Evolutionary conservation across 1,139 yeast species (phyloP).

Genomic region (Arxiozyma telluris): DNA sequence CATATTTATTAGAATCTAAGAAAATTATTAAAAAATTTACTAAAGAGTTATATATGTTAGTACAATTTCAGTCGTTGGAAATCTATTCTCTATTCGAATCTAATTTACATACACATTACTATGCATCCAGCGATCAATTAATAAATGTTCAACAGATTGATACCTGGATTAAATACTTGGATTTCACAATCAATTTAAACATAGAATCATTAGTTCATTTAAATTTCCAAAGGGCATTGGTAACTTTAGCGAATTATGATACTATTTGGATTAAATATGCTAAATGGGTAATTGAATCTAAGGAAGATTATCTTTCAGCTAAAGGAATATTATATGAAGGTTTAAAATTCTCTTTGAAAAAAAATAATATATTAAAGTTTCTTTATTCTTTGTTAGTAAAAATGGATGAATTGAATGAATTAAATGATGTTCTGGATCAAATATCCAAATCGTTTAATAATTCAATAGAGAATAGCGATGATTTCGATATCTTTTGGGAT

Average conservation of each 20-base stretch:
- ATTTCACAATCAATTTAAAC: constrained; percentile 20
- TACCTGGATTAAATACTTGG: constrained; percentile 25
- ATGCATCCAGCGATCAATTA: constrained; percentile 23
- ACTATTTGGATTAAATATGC: constrained; percentile 28
- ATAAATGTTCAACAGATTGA: constrained; percentile 19
- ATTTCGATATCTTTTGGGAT: constrained; percentile 26
- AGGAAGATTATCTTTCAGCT: constrained; percentile 19
- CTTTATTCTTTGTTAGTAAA: constrained; percentile 18
- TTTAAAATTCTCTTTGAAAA: constrained; percentile 17
- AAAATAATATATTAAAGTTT: constrained; percentile 17
- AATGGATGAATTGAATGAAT: constrained; percentile 15
- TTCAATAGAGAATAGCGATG: constrained; percentile 17
- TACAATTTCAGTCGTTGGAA: constrained; percentile 27
- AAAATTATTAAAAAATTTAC: constrained; percentile 24
- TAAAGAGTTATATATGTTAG: constrained; percentile 27
- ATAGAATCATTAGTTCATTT: constrained; percentile 17
- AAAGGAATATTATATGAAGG: constrained; percentile 20
- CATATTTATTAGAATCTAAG: constrained; percentile 24
- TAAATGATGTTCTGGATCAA: constrained; percentile 11
- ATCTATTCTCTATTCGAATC: constrained; percentile 27
- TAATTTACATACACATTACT: constrained; percentile 20
- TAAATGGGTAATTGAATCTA: constrained; percentile 22
- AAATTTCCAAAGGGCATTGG: constrained; percentile 28
- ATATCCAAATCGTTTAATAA: constrained; percentile 12
- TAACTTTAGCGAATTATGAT: constrained; percentile 27